Evolutionary conservation across 225 moss, liverwort and hornwort genomes (phyloP).

Genomic region (Bryoerythrophyllum caledonicum): DNA sequence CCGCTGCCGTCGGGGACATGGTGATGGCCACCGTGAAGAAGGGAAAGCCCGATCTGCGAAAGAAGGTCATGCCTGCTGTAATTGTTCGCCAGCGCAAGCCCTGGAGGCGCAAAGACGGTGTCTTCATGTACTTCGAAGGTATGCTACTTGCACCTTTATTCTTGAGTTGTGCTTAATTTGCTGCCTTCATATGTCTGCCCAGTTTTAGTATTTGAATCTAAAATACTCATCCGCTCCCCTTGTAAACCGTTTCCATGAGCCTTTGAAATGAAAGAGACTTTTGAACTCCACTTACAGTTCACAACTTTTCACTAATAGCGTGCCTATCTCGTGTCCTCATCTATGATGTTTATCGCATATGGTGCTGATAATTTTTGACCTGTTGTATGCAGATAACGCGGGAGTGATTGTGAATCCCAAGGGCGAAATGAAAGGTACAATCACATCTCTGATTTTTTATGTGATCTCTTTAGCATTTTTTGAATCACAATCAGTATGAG

Average conservation of each 20-base stretch:
- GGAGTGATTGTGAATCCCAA: conserved; percentile 81
- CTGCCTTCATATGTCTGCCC: not conserved
- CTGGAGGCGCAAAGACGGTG: conserved; percentile 80
- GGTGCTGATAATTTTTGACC: not conserved
- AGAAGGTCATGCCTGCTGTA: conserved; percentile 87
- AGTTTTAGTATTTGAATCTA: not conserved
- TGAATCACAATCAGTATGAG: not conserved
- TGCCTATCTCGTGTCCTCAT: not conserved
- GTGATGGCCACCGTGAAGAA: conserved; percentile 84
- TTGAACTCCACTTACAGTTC: not conserved
- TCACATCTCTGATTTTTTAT: not conserved
- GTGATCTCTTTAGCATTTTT: not conserved
- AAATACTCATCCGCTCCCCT: not conserved
- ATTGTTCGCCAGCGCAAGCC: conserved; percentile 80
- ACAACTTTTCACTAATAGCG: not conserved
- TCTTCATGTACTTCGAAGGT: conserved; percentile 91
- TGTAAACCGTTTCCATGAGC: not conserved
- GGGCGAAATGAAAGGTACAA: conserved; percentile 75
- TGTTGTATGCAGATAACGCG: conserved; percentile 56
- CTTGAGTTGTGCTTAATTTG: not conserved
- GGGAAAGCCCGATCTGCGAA: conserved; percentile 68
- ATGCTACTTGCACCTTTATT: not conserved
- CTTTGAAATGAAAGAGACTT: not conserved
- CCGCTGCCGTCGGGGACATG: conserved; percentile 76
- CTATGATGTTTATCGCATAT: not conserved